Conservation (phyloP, 225 moss, liverwort and hornwort species). For the Polytrichum formosum region DNA sequence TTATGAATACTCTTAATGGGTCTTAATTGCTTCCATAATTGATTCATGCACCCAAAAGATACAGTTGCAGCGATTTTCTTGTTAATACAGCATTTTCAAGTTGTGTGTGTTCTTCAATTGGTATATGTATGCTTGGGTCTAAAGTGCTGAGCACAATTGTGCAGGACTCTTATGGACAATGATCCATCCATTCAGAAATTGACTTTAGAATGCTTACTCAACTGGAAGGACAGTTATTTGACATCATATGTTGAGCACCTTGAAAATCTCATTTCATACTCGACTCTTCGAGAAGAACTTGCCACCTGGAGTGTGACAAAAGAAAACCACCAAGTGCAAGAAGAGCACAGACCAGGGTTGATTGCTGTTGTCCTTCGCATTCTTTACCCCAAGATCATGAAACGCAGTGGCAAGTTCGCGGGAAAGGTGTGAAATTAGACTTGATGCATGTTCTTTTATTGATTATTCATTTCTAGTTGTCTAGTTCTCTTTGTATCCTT, state of each 20-base stretch:
- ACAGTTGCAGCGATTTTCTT: too few species aligned
- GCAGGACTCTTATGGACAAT: constrained; percentile 78
- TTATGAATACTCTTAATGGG: too few species aligned
- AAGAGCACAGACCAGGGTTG: constrained; percentile 70
- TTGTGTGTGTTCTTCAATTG: background rate
- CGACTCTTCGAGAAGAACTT: constrained; percentile 81
- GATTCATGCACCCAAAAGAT: too few species aligned
- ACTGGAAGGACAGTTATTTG: constrained; percentile 91
- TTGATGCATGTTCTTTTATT: background rate
- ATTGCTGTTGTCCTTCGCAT: constrained; percentile 67
- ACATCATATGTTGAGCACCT: constrained; percentile 68
- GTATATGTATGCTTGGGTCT: background rate
- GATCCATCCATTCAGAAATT: constrained; percentile 86
- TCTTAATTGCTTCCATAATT: too few species aligned
- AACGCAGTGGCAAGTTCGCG: constrained; percentile 77
- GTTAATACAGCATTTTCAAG: too few species aligned
- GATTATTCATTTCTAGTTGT: background rate
- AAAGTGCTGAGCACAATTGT: constrained; percentile 2
- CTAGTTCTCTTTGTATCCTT: too few species aligned
- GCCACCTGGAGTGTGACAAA: constrained; percentile 86
- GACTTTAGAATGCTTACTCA: constrained; percentile 75
- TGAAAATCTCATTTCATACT: constrained; percentile 81
- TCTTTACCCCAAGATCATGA: constrained; percentile 92
- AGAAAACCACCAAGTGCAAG: constrained; percentile 73
- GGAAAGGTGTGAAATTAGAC: constrained; percentile 54